A percentile compares a stretch with the other conserved stretches of the same genome.
Evolutionary conservation across 345 rosid genomes (phyloP).

Genomic region (Boechera divaricarpa): DNA sequence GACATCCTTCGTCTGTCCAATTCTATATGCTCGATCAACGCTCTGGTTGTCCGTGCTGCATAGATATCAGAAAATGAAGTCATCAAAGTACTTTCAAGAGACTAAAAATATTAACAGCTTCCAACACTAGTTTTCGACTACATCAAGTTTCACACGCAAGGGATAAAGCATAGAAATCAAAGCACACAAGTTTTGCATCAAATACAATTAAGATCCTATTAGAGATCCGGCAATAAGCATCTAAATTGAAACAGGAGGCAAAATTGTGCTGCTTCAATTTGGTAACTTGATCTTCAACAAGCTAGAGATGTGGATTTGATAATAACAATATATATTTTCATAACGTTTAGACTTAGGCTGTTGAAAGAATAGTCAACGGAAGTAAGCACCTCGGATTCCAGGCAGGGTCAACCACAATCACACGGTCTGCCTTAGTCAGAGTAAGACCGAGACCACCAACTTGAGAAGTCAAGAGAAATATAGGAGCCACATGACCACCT

Average conservation of each 20-base stretch:
- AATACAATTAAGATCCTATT: not conserved
- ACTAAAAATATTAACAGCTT: constrained; percentile 10
- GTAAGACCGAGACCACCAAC: constrained; percentile 99
- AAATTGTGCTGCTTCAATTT: not conserved
- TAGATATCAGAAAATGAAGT: constrained; percentile 17
- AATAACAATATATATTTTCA: not conserved
- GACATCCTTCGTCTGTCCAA: constrained; percentile 94
- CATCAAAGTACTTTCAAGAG: constrained; percentile 1
- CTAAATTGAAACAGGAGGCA: constrained; percentile 4
- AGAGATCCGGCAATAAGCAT: not conserved
- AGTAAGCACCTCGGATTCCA: constrained; percentile 89
- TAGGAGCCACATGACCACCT: constrained; percentile 75
- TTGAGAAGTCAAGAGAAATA: constrained; percentile 94
- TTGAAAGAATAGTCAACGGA: constrained; percentile 16
- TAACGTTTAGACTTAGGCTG: constrained; percentile 7
- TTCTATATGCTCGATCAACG: constrained; percentile 98
- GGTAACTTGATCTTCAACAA: constrained; percentile 10
- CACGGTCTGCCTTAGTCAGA: constrained; percentile 96
- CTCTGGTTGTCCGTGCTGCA: constrained; percentile 97
- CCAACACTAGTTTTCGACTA: constrained; percentile 4
- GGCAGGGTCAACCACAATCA: constrained; percentile 97
- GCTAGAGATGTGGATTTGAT: constrained; percentile 2
- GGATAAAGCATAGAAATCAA: not conserved
- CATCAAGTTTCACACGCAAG: constrained; percentile 26
- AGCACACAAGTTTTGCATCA: constrained; percentile 7